Percentiles rank a stretch among this genome's conserved stretches.
Conservation (phyloP, 2,329 filamentous ascomycete species). For the Curvularia verruculosa region DNA sequence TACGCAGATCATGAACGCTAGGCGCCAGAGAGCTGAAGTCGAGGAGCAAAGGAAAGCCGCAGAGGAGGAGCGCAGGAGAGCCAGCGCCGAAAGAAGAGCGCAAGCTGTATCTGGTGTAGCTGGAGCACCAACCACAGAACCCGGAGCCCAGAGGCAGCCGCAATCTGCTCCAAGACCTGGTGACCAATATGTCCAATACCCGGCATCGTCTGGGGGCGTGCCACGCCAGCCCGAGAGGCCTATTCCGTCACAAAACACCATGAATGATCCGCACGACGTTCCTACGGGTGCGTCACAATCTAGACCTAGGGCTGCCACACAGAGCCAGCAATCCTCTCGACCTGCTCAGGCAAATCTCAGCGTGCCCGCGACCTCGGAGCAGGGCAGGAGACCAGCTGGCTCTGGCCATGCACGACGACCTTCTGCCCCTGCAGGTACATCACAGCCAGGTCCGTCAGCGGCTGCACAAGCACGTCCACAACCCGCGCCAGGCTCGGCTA, state of each 20-base stretch:
- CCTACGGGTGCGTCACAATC: conserved; percentile 37
- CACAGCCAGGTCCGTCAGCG: conserved; percentile 42
- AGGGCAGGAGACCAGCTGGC: conserved; percentile 40
- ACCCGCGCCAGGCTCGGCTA: conserved; percentile 33
- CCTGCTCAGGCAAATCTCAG: conserved; percentile 35
- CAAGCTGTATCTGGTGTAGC: conserved; percentile 60
- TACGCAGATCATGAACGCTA: conserved; percentile 88
- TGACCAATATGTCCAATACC: conserved; percentile 39
- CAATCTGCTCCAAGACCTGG: conserved; percentile 35
- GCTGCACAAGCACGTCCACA: conserved; percentile 38
- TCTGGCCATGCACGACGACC: conserved; percentile 43
- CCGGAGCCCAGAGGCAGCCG: conserved; percentile 37
- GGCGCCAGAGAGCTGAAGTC: conserved; percentile 70
- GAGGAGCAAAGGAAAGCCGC: conserved; percentile 61
- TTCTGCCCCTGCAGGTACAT: conserved; percentile 35
- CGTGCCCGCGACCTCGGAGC: conserved; percentile 27
- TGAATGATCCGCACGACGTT: conserved; percentile 28
- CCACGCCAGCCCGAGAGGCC: conserved; percentile 40
- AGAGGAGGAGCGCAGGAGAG: conserved; percentile 56
- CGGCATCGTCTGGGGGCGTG: conserved; percentile 32
- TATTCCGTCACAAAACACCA: conserved; percentile 28
- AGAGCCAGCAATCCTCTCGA: conserved; percentile 47
- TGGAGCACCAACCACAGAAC: conserved; percentile 45
- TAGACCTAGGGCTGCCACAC: conserved; percentile 41
- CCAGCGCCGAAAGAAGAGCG: conserved; percentile 66